Base-by-base conservation (phyloP, 768 basidiomycete species). In the Cystobasidium onofrii region DNA sequence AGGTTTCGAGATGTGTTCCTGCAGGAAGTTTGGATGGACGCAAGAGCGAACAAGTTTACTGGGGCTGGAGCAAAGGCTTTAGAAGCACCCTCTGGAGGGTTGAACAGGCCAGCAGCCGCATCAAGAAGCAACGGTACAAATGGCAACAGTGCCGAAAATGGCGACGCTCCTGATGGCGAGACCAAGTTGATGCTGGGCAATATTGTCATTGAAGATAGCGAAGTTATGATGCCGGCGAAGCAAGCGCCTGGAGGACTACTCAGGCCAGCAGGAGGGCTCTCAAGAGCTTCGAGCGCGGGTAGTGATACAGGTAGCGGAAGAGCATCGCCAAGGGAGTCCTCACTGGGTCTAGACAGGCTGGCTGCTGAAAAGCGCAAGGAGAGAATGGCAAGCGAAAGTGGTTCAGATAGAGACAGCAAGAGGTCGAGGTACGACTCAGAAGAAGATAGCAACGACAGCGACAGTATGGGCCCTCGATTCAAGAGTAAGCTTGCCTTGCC, bases 301-400 rank as follows among this genome's bases (percentile, higher is more conserved):
- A 92, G 93, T 0, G 84, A 87, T 65, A 83, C 82, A 81, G 75
- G 90, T 87, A 80, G 72, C 85, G 81, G 52, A 27, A 85, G 87
- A 64, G 84, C 87, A 78, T 91, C 91, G 1, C 87, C 88, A 13
- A 90, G 25, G 20, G 29, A 60, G 33, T 60, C 90, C 17, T 90
- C 90, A 1, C 86, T 97, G 0, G 94, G 95, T 1, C 84, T 98
- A 6, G 94, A 99, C 79, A 86, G 85, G 29, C 84, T 98, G 1
- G 96, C 96, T 0, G 87, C 86, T 61, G 92, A 96, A 80, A 99
- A 97, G 82, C 84, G 92, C 67, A 81, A 78, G 23, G 81, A 80
- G 39, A 70, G 74, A 46, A 69, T 61, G 31, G 61, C 87, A 85
- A 0, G 87, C 86, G 15, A 85, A 84, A 1, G 84, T 75, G 85